phyloP scores from a whole-genome alignment of 495 filamentous ascomycete genomes.

The Annulohypoxylon nitens region DNA sequence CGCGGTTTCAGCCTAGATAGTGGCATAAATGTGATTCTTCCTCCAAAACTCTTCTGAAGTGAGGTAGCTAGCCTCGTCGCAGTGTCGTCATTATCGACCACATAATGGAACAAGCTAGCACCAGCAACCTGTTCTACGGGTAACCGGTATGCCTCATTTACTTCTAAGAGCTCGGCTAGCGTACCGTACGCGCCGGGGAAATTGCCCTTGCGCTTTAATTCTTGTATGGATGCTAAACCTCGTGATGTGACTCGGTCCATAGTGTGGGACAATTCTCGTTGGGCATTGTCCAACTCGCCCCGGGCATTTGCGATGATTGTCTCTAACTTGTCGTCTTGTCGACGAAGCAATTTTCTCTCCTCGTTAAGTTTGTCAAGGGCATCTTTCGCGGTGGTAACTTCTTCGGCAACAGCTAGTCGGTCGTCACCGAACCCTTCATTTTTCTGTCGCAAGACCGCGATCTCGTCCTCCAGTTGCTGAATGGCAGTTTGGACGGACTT shows the following conservation, averaged over 20 bases:
- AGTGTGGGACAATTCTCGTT: conserved; percentile 79
- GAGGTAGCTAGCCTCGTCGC: conserved; percentile 83
- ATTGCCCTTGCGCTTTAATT: conserved; percentile 79
- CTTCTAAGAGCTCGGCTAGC: conserved; percentile 88
- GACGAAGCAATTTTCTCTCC: conserved; percentile 89
- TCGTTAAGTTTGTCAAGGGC: conserved; percentile 83
- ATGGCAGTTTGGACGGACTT: conserved; percentile 77
- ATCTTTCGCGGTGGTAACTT: conserved; percentile 84
- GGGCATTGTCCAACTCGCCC: conserved; percentile 78
- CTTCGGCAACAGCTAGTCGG: conserved; percentile 75
- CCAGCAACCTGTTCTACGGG: conserved; percentile 95
- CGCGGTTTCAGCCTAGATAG: conserved; percentile 80
- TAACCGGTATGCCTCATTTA: conserved; percentile 84
- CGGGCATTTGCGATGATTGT: conserved; percentile 80
- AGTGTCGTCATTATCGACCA: conserved; percentile 92
- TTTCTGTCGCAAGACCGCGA: conserved; percentile 74
- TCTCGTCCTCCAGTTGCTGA: conserved; percentile 76
- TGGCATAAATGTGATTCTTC: conserved; percentile 96
- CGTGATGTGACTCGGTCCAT: conserved; percentile 91
- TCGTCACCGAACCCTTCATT: conserved; percentile 84
- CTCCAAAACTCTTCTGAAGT: conserved; percentile 81
- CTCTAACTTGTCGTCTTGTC: conserved; percentile 88
- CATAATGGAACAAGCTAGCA: conserved; percentile 93
- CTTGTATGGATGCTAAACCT: conserved; percentile 84
- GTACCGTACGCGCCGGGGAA: conserved; percentile 93